Evolutionary conservation across 2,329 filamentous ascomycete species (phyloP), one percentile per base, ranked within the genome.

Genomic region (Colletotrichum sp.): DNA sequence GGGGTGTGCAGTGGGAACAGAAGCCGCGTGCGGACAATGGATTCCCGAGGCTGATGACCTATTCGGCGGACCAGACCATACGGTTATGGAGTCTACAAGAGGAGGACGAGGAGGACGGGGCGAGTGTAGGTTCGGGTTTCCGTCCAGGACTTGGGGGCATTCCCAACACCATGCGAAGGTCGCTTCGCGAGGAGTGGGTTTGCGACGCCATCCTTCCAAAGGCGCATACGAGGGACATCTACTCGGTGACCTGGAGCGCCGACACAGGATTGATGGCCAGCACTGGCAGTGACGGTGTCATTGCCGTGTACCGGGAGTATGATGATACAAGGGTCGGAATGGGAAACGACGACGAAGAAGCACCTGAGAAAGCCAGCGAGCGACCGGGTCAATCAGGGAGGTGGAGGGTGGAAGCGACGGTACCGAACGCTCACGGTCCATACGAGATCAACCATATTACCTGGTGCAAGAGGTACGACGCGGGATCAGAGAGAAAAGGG

Each of bases 371-470:
- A 30, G 26, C 67, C 13, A 44, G 24, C 24, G 60, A 64, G 28
- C 49, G 36, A 18, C 72, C 34, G 34, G 71, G 60, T 16, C 60
- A 44, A 28, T 57, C 64, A 8, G 49, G 44, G 30, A 89, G 91
- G 76, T 99, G 97, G 97, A 88, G 89, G 8, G 85, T 96, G 5
- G 82, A 98, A 18, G 91, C 92, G 0, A 90, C 91, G n/a, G 82
- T 94, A 2, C 89, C 93, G 64, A 93, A 93, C 39, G 95, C 94
- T 3, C 97, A 99, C 83, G 96, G 95, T 1, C 95, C 98, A 4
- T 98, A 96, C 82, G 97, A 99, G 85, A 90, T 99, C 78, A 99
- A 99, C 81, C 96, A 98, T 84, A 90, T 97, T 65, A 92, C 92
- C 3, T 99, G 97, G 97, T 96, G 95, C 79, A 91, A 90, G 80